Conservation (phyloP, 495 filamentous ascomycete species). For the Neurospora sp. region DNA sequence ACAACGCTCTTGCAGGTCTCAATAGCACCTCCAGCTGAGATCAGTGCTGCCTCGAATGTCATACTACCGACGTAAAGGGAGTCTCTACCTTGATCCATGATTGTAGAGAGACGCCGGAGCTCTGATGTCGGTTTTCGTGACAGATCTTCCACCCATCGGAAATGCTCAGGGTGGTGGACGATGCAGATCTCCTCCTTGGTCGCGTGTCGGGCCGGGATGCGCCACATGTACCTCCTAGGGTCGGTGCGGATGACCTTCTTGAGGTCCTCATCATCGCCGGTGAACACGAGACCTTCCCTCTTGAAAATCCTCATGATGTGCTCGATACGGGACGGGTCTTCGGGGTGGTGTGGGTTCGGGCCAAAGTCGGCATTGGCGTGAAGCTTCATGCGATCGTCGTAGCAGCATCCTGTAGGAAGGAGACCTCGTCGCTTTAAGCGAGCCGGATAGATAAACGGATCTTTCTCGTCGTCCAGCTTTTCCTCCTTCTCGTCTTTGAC, state of each 20-base stretch:
- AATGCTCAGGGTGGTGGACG: slow-evolving; percentile 69
- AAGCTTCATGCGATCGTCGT: slow-evolving; percentile 86
- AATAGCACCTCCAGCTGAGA: slow-evolving; percentile 91
- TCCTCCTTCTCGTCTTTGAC: slow-evolving; percentile 14
- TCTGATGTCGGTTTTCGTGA: slow-evolving; percentile 43
- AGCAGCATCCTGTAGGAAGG: slow-evolving; percentile 69
- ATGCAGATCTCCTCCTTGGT: slow-evolving; percentile 64
- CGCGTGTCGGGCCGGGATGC: slow-evolving; percentile 67
- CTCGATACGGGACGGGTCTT: slow-evolving; percentile 84
- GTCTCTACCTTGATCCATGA: slow-evolving; percentile 54
- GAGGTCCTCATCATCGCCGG: slow-evolving; percentile 37
- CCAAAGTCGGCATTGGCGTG: slow-evolving; percentile 70
- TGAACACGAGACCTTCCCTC: slow-evolving; percentile 59
- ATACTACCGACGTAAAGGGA: slow-evolving; percentile 84
- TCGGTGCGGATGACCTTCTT: slow-evolving; percentile 33
- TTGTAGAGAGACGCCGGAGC: slow-evolving; percentile 46
- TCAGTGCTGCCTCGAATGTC: slow-evolving; percentile 66
- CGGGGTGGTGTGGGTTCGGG: slow-evolving; percentile 70
- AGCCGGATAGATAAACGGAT: slow-evolving; percentile 11
- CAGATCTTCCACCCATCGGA: slow-evolving; percentile 60
- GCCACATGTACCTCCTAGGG: slow-evolving; percentile 53
- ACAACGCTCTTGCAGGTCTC: slow-evolving; percentile 86
- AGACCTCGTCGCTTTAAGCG: slow-evolving; percentile 17
- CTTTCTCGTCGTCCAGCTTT: slow-evolving; percentile 9
- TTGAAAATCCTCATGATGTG: slow-evolving; percentile 82